These are phyloP conservation scores for Botrytis pseudocinerea DNA, from an alignment of 2,329 filamentous ascomycete species.

Conservation along the genomic window DNA sequence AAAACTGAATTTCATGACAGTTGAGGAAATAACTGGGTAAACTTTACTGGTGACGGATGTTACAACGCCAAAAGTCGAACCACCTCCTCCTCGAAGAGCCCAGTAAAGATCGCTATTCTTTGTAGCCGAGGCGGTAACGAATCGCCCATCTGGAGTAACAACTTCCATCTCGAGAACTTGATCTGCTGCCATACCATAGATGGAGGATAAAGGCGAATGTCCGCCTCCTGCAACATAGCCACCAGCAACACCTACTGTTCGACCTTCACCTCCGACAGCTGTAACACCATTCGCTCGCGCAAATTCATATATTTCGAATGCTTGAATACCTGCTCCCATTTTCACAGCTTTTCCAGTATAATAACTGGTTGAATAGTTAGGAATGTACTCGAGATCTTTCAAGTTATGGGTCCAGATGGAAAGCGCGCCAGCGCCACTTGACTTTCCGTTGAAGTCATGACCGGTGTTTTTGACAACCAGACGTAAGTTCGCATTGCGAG, in stretches of 20 bases:
- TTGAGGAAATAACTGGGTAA: not conserved
- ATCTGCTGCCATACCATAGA: not conserved
- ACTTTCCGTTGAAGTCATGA: not conserved
- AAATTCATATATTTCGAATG: not conserved
- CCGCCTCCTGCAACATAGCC: not conserved
- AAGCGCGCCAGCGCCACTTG: not conserved
- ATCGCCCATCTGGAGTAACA: not conserved
- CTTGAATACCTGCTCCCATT: not conserved
- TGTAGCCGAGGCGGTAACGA: not conserved
- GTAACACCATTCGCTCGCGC: not conserved
- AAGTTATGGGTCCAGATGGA: not conserved
- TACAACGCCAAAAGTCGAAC: not conserved
- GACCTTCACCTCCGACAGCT: not conserved
- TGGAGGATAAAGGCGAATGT: not conserved
- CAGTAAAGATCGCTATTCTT: not conserved
- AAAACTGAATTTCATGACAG: not conserved
- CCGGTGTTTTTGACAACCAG: not conserved
- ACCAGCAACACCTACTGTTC: not conserved
- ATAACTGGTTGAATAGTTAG: not conserved
- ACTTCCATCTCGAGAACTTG: not conserved
- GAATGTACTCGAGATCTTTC: not conserved
- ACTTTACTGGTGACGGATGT: not conserved
- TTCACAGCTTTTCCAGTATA: not conserved
- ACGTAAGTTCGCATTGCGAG: not conserved
- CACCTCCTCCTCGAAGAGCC: not conserved